These are phyloP conservation scores for Phytophthora meadii DNA, from an alignment of 352 stramenopile species.

Conservation along the genomic window DNA sequence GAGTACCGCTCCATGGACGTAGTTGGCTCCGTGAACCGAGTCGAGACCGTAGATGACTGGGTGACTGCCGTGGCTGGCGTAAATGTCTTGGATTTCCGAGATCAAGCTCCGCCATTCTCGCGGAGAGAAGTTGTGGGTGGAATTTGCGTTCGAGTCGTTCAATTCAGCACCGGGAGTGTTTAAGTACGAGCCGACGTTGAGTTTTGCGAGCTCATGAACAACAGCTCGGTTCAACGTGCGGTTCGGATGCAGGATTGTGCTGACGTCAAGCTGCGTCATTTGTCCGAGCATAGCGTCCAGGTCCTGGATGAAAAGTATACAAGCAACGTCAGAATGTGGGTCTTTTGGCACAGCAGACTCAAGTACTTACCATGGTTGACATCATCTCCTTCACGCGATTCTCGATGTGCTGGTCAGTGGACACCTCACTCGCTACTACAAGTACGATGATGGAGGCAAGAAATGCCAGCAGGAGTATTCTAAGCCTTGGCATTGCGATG, in stretches of 20 bases:
- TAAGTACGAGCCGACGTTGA: conserved; percentile 91
- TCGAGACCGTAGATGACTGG: conserved; percentile 91
- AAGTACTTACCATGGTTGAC: conserved; percentile 36
- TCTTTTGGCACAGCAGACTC: background rate
- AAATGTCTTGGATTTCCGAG: conserved; percentile 81
- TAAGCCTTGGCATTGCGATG: conserved; percentile 17
- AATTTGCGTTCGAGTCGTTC: conserved; percentile 32
- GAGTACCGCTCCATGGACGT: conserved; percentile 82
- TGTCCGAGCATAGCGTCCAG: conserved; percentile 80
- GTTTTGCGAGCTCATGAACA: conserved; percentile 70
- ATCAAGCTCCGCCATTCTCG: conserved; percentile 78
- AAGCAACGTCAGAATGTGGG: conserved; percentile 4
- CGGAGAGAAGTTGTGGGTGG: conserved; percentile 58
- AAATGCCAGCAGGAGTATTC: conserved; percentile 1
- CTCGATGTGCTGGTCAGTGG: conserved; percentile 20
- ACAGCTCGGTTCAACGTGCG: conserved; percentile 65
- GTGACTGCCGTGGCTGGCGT: conserved; percentile 57
- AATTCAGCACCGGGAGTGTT: conserved; percentile 66
- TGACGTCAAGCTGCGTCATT: conserved; percentile 93
- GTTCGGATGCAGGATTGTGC: conserved; percentile 73
- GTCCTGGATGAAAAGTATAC: conserved; percentile 17
- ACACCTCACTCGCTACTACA: background rate
- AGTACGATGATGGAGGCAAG: conserved; percentile 6
- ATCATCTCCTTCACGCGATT: conserved; percentile 34
- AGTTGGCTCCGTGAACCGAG: conserved; percentile 91